Base-by-base conservation (phyloP, 164 flowering plant genomes). In the Platanus orientalis region DNA sequence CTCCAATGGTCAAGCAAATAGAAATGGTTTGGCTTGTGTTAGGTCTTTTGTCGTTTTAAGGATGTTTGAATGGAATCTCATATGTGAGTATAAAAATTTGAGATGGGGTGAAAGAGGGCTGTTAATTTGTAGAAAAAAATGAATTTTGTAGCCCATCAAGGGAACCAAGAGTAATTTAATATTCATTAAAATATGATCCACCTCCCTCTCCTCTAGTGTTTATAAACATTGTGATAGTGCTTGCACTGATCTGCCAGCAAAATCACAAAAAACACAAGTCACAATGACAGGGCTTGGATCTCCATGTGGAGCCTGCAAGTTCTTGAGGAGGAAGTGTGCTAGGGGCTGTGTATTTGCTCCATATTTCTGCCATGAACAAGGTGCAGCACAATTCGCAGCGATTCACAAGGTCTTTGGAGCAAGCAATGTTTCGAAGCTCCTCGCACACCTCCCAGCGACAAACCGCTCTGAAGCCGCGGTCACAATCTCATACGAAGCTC, bases 271-370 rank as follows among this genome's bases (percentile, higher is more conserved):
- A 6, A 86, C n/a, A n/a, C n/a, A n/a, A n/a, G n/a, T n/a, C n/a
- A n/a, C n/a, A n/a, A n/a, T 87, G 92, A 75, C 89, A 25, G 88
- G 96, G 10, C 71, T 86, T 57, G 88, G 96, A 50, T 87, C 96
- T 62, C 93, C 97, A 48, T 91, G 97, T 74, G 97, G 97, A 51
- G 97, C 96, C 24, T 91, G 97, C 86, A 91, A 91, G 56, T 91
- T 91, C 73, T 75, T 91, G 74, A 85, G 97, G 45, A 83, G 96
- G 71, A 92, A 89, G 66, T 92, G 97, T 74, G 86, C 62, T 27
- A 83, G 71, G 52, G 97, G 96, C 10, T 92, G 96, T 69, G 84
- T 92, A 54, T 92, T 92, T 69, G 96, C 96, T n/a, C 96, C 97
- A 25, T 92, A 89, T 75, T 92, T 92, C 73, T 77, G 89, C 59